These are phyloP conservation scores for Penicillium bialowiezense DNA, from an alignment of 495 filamentous ascomycete genomes.

Conservation along the genomic window DNA sequence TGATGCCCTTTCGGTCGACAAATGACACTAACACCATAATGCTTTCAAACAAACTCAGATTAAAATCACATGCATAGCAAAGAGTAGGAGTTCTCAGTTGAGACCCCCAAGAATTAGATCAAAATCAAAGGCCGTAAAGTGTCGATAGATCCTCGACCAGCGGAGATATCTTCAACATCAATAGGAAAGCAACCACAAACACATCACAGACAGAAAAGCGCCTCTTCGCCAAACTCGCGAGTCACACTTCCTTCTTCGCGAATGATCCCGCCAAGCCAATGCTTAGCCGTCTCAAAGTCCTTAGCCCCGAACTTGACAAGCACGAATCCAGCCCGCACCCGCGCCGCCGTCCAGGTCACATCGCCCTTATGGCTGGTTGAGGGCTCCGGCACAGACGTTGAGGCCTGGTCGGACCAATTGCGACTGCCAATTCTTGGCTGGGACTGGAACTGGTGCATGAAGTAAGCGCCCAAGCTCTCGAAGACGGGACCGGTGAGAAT, in stretches of 20 bases:
- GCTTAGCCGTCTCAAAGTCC: conserved; percentile 59
- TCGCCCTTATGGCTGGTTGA: conserved; percentile 48
- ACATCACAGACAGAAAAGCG: conserved; percentile 54
- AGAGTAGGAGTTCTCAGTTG: neutral
- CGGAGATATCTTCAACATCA: neutral
- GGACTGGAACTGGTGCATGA: conserved; percentile 69
- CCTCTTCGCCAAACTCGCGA: conserved; percentile 61
- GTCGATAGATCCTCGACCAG: conserved; percentile 1
- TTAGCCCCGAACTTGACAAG: conserved; percentile 79
- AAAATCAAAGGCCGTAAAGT: neutral
- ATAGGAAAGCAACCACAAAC: neutral
- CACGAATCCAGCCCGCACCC: conserved; percentile 72
- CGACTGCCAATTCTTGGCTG: conserved; percentile 82
- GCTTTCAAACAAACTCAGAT: conserved; percentile 1
- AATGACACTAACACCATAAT: neutral
- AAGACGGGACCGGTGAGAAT: conserved; percentile 76
- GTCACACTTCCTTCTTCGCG: conserved; percentile 55
- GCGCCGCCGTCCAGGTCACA: conserved; percentile 82
- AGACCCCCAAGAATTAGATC: neutral
- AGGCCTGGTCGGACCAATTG: conserved; percentile 58
- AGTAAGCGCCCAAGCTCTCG: conserved; percentile 59
- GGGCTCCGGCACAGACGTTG: conserved; percentile 28
- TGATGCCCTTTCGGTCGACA: neutral
- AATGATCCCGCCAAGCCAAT: conserved; percentile 59
- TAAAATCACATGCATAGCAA: neutral